Evolutionary conservation across 306 rosid genomes (phyloP).

Genomic region (Quercus variabilis): DNA sequence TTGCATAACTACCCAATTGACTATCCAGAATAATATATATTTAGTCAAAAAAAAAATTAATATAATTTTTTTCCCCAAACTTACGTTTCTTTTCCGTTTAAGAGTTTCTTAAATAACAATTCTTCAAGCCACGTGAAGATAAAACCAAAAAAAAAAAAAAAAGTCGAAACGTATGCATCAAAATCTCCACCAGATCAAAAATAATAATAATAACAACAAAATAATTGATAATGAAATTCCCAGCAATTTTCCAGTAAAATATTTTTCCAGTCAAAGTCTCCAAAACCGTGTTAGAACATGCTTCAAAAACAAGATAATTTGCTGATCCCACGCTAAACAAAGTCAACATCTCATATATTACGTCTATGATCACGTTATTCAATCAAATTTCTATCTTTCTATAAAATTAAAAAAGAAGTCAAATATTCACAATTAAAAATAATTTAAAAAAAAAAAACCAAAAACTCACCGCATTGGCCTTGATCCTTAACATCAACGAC

Average conservation of each 20-base stretch:
- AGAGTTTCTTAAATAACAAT: not conserved
- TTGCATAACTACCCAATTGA: not conserved
- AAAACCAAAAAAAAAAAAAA: not conserved
- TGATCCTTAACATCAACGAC: conserved; percentile 76
- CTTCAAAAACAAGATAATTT: not conserved
- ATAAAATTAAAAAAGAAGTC: too few species aligned
- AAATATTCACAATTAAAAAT: not conserved
- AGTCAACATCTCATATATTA: not conserved
- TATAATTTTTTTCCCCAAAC: not conserved
- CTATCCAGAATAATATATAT: not conserved
- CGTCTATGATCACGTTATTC: too few species aligned
- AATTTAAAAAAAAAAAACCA: not conserved
- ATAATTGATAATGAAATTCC: not conserved
- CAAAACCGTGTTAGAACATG: not conserved
- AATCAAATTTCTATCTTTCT: too few species aligned
- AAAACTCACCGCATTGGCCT: conserved; percentile 84
- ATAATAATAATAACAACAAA: not conserved
- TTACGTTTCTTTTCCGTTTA: not conserved
- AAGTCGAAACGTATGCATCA: not conserved
- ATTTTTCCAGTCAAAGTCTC: not conserved
- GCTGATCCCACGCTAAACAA: not conserved
- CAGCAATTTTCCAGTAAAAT: conserved; percentile 7
- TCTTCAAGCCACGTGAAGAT: not conserved
- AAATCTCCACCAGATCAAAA: not conserved
- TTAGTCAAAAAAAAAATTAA: not conserved